phyloP scores from a whole-genome alignment of 2,329 filamentous ascomycete genomes.

The Penicillium olsonii region DNA sequence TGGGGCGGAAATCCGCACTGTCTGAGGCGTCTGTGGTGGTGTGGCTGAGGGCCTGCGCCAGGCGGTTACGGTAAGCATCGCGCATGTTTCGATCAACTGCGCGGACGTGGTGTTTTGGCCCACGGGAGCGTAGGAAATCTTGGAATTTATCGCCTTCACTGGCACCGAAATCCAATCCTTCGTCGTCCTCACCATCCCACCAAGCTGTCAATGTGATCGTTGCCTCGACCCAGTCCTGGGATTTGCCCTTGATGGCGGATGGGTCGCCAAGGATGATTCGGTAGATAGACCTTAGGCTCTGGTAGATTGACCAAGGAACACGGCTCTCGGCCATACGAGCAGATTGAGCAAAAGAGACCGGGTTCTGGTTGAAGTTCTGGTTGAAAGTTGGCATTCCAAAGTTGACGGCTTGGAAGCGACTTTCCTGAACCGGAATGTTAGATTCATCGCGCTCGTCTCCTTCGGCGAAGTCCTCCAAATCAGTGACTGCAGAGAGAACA shows the following conservation, averaged over 20 bases:
- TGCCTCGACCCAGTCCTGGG: constrained; percentile 92
- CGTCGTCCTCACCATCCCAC: constrained; percentile 81
- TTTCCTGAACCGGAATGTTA: constrained; percentile 41
- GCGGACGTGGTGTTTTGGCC: constrained; percentile 39
- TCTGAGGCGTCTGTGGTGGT: constrained; percentile 67
- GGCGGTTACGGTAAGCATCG: constrained; percentile 71
- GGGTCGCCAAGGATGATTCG: constrained; percentile 75
- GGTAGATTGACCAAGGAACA: constrained; percentile 87
- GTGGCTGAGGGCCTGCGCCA: constrained; percentile 68
- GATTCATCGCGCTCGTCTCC: constrained; percentile 59
- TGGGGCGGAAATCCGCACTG: constrained; percentile 65
- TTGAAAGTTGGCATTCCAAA: constrained; percentile 46
- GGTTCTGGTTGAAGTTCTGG: constrained; percentile 46
- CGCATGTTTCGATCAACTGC: constrained; percentile 56
- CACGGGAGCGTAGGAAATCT: constrained; percentile 26
- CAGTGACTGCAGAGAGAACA: constrained; percentile 66
- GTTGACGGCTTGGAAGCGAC: constrained; percentile 50
- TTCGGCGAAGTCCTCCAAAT: constrained; percentile 77
- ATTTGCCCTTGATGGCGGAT: constrained; percentile 71
- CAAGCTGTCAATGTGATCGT: constrained; percentile 80
- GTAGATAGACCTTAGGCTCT: constrained; percentile 79
- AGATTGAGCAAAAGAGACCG: constrained; percentile 65
- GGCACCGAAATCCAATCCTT: constrained; percentile 29
- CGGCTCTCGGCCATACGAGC: constrained; percentile 76
- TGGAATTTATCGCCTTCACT: constrained; percentile 21